phyloP scores from a whole-genome alignment of 169 alveolate genomes.

The Theileria sp. region DNA sequence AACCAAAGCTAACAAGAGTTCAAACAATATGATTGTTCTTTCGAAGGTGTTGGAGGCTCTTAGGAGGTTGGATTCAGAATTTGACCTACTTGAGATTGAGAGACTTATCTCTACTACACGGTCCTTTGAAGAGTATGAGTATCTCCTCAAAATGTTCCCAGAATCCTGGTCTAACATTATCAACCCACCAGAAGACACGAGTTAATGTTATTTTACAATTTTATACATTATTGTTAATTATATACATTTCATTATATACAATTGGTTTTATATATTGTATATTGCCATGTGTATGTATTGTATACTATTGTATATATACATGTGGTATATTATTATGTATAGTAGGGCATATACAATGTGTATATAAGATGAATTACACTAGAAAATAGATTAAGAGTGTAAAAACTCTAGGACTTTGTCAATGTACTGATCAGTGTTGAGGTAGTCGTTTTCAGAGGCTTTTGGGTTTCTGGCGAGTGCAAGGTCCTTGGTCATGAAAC shows the following conservation, averaged over 20 bases:
- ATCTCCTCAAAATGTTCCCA: slow-evolving; percentile 45
- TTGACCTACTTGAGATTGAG: slow-evolving; percentile 56
- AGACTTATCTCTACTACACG: slow-evolving; percentile 28
- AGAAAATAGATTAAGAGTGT: not conserved
- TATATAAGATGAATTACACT: not conserved
- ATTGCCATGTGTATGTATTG: not conserved
- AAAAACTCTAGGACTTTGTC: slow-evolving; percentile 61
- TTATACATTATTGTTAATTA: not conserved
- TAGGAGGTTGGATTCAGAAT: slow-evolving; percentile 43
- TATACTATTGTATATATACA: not conserved
- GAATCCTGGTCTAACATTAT: slow-evolving; percentile 50
- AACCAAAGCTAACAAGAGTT: slow-evolving; percentile 1
- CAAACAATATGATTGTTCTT: slow-evolving; percentile 22
- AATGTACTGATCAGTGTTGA: slow-evolving; percentile 60
- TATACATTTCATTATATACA: not conserved
- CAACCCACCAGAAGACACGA: slow-evolving; percentile 1
- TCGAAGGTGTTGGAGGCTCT: slow-evolving; percentile 32
- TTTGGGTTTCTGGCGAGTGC: slow-evolving; percentile 76
- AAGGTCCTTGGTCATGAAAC: slow-evolving; percentile 91
- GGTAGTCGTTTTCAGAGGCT: slow-evolving; percentile 25
- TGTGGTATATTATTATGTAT: not conserved
- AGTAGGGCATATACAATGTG: not conserved
- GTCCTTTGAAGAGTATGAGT: slow-evolving; percentile 22
- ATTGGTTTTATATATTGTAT: not conserved
- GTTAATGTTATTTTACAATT: not conserved